Evolutionary conservation across 768 basidiomycete species (phyloP), one percentile per base, ranked within the genome.

Genomic region (Macrolepiota fuliginosa): DNA sequence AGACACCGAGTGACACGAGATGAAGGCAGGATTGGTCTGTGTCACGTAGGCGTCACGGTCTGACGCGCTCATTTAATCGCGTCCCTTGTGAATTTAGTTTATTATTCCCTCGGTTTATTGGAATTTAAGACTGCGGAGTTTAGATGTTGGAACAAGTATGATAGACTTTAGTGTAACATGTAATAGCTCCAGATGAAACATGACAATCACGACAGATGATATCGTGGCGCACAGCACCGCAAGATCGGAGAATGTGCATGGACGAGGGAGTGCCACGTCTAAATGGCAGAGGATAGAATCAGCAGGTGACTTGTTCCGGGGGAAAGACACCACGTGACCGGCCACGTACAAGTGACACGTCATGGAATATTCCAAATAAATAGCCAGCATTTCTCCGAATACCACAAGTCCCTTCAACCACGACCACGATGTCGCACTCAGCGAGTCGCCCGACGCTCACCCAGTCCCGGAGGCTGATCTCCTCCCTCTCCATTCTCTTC

Each of bases 401-500:
- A 71, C 68, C 58, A 66, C 66, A 65, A 66, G 73, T 72, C 67
- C 65, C 68, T 67, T 69, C 61, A 62, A 69, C 68, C 69, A 70
- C 70, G 59, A 67, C 71, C 72, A 74, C 65, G 69, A 79, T 80
- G 76, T 68, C 72, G 65, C 68, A 69, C 62, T 67, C 68, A 64
- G 71, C 72, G 67, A 74, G 78, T 74, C 79, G 78, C 66, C 83
- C 85, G 69, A 81, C 84, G 69, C 84, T 85, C 79, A 72, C 79
- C 56, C 83, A 82, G 73, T 82, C 85, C 70, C 79, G 81, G 72
- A 80, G 78, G 66, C 54, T 82, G 46, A 67, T 81, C 56, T 86
- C 86, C 58, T 83, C 86, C 64, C 76, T 90, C 67, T 87, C 88
- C 51, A 64, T 89, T 64, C 73, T 76, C 61, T 72, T 88, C 65